phyloP scores from a whole-genome alignment of 2,329 filamentous ascomycete genomes.

The Chalaropsis ovoidea region DNA sequence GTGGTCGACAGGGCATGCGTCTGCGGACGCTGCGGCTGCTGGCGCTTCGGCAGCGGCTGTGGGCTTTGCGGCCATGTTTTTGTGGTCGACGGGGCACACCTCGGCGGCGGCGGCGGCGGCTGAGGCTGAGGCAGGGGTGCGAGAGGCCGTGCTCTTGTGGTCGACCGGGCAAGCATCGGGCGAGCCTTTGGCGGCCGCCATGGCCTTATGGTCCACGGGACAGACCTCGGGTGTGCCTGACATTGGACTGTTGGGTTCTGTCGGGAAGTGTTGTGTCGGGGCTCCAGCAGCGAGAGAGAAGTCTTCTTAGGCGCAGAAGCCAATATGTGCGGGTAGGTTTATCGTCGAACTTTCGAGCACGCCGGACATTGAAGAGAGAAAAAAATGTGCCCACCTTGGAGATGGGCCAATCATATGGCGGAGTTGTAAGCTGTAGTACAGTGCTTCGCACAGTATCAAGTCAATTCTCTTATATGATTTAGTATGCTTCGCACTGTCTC shows the following conservation, averaged over 20 bases:
- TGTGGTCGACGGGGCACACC: background rate
- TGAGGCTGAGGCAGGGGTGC: constrained; percentile 16
- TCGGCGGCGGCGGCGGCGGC: too few relatives aligned
- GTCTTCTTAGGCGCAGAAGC: background rate
- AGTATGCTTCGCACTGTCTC: too few relatives aligned
- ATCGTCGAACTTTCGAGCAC: background rate
- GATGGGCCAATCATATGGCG: constrained; percentile 13
- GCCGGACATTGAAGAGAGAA: background rate
- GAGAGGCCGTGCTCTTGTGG: constrained; percentile 4
- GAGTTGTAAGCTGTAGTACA: background rate
- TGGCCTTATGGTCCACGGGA: constrained; percentile 25
- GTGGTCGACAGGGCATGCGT: constrained; percentile 77
- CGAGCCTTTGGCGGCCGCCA: constrained; percentile 22
- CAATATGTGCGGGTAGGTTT: background rate
- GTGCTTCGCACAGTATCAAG: background rate
- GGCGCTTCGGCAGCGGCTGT: background rate
- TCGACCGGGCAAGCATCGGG: constrained; percentile 19
- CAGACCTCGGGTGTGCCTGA: constrained; percentile 21
- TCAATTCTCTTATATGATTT: too few relatives aligned
- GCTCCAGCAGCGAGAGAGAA: too few relatives aligned
- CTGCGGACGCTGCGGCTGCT: constrained; percentile 27
- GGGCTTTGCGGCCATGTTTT: background rate
- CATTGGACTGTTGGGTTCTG: background rate
- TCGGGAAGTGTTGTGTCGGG: background rate
- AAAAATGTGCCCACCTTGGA: background rate